These are phyloP conservation scores for Solanum gracilifrons DNA, from an alignment of 257 asterid genomes.

Conservation along the genomic window DNA sequence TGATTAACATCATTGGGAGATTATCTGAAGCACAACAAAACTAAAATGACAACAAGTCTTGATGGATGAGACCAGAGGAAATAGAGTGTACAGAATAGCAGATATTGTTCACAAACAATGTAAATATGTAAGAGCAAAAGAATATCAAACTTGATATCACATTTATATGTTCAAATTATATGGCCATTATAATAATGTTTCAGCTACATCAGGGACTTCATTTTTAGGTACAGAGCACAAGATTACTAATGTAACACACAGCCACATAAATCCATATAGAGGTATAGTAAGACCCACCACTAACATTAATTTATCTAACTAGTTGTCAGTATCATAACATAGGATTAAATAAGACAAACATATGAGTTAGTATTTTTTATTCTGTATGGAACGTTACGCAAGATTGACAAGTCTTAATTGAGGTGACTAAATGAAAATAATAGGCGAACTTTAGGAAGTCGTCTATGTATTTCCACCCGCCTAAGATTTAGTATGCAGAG, in stretches of 20 bases:
- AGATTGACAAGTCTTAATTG: neutral
- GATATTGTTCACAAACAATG: neutral
- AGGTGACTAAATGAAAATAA: neutral
- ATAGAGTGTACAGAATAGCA: neutral
- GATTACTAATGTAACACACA: neutral
- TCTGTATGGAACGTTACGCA: neutral
- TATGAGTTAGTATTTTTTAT: neutral
- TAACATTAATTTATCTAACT: neutral
- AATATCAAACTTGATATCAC: neutral
- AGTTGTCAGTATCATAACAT: neutral
- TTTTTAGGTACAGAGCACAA: neutral
- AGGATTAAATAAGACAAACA: neutral
- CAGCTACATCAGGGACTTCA: neutral
- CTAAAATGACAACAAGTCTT: neutral
- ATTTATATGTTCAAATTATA: neutral
- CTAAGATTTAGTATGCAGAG: neutral
- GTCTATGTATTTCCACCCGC: neutral
- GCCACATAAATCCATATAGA: neutral
- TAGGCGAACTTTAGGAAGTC: neutral
- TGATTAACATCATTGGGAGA: neutral
- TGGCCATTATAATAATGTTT: neutral
- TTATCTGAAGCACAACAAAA: neutral
- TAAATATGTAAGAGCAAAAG: neutral
- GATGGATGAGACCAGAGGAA: neutral
- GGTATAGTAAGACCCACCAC: neutral